phyloP scores from a whole-genome alignment of 345 rosid genomes.

The Aurinia saxatilis region DNA sequence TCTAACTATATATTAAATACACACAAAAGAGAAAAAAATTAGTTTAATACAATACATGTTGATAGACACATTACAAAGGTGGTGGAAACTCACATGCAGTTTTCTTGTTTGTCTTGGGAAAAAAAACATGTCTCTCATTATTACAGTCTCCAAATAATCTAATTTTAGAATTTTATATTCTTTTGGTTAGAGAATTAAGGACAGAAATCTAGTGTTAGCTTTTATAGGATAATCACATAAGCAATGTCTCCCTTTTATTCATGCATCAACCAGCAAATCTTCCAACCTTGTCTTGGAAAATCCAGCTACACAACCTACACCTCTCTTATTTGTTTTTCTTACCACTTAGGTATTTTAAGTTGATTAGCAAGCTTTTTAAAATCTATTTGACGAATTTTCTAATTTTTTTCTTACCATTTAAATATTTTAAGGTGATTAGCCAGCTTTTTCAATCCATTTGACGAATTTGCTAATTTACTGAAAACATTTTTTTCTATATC shows the following conservation, averaged over 20 bases:
- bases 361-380: too few relatives aligned
- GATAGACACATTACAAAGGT: conserved; percentile 2
- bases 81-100: conserved; percentile 20
- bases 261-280: conserved; percentile 6
- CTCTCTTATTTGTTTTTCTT: not conserved
- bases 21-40: not conserved
- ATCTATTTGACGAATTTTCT: too few relatives aligned
- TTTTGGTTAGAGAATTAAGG: not conserved
- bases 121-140: conserved; percentile 21
- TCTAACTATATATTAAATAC: not conserved
- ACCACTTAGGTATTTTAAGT: not conserved
- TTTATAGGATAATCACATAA: conserved; percentile 10
- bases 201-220: not conserved
- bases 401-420: too few relatives aligned
- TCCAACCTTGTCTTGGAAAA: not conserved
- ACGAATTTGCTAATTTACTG: too few relatives aligned
- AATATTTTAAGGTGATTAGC: too few relatives aligned
- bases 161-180: not conserved
- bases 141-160: not conserved
- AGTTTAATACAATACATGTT: not conserved
- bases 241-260: conserved; percentile 10
- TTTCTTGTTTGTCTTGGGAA: conserved; percentile 13
- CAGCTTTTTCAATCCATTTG: too few relatives aligned
- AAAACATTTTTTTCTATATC: too few relatives aligned
- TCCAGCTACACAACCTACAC: conserved; percentile 1